These are phyloP conservation scores for Ochetophila trinervis DNA, from an alignment of 306 rosid species.

Conservation along the genomic window DNA sequence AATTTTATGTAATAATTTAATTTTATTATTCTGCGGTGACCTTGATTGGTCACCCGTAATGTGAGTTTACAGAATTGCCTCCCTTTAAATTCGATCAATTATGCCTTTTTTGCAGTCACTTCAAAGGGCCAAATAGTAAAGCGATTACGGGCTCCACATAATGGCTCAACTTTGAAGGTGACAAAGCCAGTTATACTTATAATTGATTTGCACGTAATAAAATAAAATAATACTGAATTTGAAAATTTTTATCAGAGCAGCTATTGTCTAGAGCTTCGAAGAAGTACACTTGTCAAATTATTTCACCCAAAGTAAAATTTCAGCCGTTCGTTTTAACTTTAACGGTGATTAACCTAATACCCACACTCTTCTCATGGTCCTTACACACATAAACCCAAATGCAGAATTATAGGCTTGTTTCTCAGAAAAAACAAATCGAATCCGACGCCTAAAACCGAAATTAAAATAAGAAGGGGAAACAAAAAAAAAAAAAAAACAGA, in stretches of 20 bases:
- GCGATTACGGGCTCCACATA: too few species aligned
- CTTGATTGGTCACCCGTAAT: too few species aligned
- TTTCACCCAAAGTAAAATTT: neutral
- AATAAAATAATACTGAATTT: too few species aligned
- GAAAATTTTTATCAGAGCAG: neutral
- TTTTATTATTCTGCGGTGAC: too few species aligned
- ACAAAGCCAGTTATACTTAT: too few species aligned
- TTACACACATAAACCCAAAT: conserved; percentile 3
- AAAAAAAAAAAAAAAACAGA: conserved; percentile 5
- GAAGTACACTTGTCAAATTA: neutral
- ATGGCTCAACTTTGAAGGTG: too few species aligned
- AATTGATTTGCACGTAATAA: too few species aligned
- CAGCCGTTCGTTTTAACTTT: neutral
- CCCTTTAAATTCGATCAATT: too few species aligned
- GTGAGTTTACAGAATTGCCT: too few species aligned
- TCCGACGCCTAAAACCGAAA: neutral
- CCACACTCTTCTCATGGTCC: neutral
- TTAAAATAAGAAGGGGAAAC: neutral
- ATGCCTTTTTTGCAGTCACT: too few species aligned
- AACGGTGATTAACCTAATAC: conserved; percentile 19
- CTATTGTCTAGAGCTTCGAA: neutral
- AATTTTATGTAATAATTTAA: too few species aligned
- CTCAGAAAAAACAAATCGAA: neutral
- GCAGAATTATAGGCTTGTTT: neutral
- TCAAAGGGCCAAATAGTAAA: too few species aligned